Evolutionary conservation across 768 basidiomycete genomes (phyloP), one percentile per base, ranked within the genome.

Genomic region (Polyporus arcularius): DNA sequence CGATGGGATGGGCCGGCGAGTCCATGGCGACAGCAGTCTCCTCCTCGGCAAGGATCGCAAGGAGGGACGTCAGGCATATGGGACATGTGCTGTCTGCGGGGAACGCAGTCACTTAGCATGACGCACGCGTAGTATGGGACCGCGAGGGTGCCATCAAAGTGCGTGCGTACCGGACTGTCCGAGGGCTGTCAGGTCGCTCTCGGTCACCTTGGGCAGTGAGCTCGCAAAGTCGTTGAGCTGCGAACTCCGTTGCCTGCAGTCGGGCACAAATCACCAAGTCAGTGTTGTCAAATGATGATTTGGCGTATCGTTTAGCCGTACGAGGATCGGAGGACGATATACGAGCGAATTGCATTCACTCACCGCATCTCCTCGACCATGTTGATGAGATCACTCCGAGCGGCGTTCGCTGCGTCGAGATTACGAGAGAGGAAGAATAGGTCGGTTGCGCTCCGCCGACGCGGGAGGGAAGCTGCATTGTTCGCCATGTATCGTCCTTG

Each of bases 11-110:
- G 9, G 90, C 88, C 4, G 90, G 89, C 1, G 90, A 89, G 67
- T 92, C 90, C 86, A 92, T 88, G 7, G 80, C 91, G 26, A 75
- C 67, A 0, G 89, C 88, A 53, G 80, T 80, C 72, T 94, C 90
- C 69, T 91, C 89, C 64, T 92, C 88, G 1, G 89, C 82, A 26
- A 93, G 71, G 16, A 88, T 75, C 11, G 88, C 83, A n/a, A 81
- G 77, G 67, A 87, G 86, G 0, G 88, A 76, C 38, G 81, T 87
- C 63, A 88, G 80, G 71, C 92, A 94, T 65, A 94, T 89, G 11
- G 91, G 83, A 68, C 92, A 94, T 16, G 79, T 71, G 7, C 85
- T 83, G 63, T 92, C 92, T 92, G 59, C 21, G 50, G 18, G 41
- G 15, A 6, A 35, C 30, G 43, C 30, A 15, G 16, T 30, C 15